These are phyloP conservation scores for Diospyros lotus DNA, from an alignment of 148 eudicot genomes.

Conservation along the genomic window DNA sequence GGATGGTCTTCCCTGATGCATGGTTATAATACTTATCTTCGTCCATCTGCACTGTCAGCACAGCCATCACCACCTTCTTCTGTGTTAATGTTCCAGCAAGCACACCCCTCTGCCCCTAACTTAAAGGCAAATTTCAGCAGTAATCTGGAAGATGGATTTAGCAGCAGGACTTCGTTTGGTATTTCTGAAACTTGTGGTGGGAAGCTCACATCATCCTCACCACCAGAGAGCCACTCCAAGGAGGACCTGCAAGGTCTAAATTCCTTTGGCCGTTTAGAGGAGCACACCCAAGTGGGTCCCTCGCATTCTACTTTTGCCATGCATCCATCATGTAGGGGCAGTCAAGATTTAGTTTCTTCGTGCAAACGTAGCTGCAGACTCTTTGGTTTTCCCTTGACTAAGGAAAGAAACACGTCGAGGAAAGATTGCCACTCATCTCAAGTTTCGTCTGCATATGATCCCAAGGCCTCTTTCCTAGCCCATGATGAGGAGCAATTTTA, in stretches of 20 bases:
- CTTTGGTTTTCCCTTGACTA: constrained; percentile 72
- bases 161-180: constrained; percentile 12
- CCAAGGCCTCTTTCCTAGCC: constrained; percentile 28
- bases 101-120: constrained; percentile 26
- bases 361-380: constrained; percentile 67
- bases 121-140: constrained; percentile 8
- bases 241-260: constrained; percentile 10
- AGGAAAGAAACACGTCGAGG: constrained; percentile 29
- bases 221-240: neutral
- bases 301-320: constrained; percentile 16
- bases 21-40: constrained; percentile 17
- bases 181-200: constrained; percentile 11
- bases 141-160: constrained; percentile 14
- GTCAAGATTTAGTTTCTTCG: constrained; percentile 26
- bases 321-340: constrained; percentile 23
- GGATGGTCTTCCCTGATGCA: constrained; percentile 31
- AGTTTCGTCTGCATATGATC: constrained; percentile 12
- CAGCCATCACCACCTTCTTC: constrained; percentile 64
- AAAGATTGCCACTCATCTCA: constrained; percentile 15
- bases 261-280: constrained; percentile 10
- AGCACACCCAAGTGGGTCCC: constrained; percentile 11
- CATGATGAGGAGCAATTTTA: constrained; percentile 41
- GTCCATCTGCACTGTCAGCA: constrained; percentile 17
- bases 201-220: constrained; percentile 14
- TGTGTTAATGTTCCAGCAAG: constrained; percentile 56